phyloP scores from a whole-genome alignment of 2,329 filamentous ascomycete genomes.

The Penicillium sp. region DNA sequence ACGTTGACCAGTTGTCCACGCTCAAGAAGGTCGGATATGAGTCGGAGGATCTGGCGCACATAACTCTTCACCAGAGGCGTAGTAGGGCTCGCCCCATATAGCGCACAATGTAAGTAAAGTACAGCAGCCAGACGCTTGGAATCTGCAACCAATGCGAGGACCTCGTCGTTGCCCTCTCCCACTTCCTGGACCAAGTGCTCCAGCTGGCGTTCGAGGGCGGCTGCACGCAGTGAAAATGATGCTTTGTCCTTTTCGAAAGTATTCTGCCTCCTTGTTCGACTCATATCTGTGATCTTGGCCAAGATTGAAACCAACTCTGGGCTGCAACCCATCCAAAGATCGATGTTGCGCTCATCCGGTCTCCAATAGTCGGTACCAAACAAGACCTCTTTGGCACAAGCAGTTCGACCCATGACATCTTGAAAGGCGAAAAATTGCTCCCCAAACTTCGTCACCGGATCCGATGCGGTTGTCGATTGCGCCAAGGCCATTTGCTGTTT shows the following conservation, averaged over 20 bases:
- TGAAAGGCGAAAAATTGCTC: conserved; percentile 52
- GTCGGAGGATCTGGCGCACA: conserved; percentile 37
- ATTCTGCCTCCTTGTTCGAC: conserved; percentile 33
- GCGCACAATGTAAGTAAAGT: conserved; percentile 47
- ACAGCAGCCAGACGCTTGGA: conserved; percentile 45
- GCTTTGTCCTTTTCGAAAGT: conserved; percentile 23
- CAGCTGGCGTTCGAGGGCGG: conserved; percentile 35
- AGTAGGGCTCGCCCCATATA: conserved; percentile 43
- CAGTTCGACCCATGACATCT: conserved; percentile 51
- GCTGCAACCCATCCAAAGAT: conserved; percentile 50
- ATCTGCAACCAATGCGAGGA: conserved; percentile 39
- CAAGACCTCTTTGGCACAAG: conserved; percentile 47
- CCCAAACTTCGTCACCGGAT: conserved; percentile 36
- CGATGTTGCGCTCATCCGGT: conserved; percentile 37
- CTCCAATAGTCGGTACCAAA: conserved; percentile 51
- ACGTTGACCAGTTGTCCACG: conserved; percentile 35
- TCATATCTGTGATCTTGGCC: conserved; percentile 49
- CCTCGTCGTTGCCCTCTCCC: conserved; percentile 30
- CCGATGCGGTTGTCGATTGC: conserved; percentile 12
- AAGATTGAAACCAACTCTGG: conserved; percentile 47
- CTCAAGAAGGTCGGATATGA: conserved; percentile 35
- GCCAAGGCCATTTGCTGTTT: conserved; percentile 19
- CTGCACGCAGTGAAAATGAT: conserved; percentile 33
- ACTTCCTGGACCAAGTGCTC: conserved; percentile 35
- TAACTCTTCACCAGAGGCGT: conserved; percentile 35